phyloP scores from a whole-genome alignment of 2,329 filamentous ascomycete species.

The Cadophora gregata region DNA sequence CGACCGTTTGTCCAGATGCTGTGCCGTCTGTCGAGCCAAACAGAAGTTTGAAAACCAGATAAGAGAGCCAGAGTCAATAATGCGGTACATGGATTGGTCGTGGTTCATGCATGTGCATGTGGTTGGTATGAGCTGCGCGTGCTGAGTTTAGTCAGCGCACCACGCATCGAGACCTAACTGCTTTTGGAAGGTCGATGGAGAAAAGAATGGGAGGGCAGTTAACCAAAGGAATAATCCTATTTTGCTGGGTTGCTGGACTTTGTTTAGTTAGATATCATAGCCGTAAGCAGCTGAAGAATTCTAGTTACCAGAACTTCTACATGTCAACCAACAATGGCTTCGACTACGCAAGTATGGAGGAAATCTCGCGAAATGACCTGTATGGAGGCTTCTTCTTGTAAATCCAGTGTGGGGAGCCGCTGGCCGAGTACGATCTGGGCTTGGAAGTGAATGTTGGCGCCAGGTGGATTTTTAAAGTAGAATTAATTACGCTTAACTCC shows the following conservation, averaged over 20 bases:
- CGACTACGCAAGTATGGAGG: too few relatives aligned
- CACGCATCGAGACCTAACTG: neutral
- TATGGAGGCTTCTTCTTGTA: too few relatives aligned
- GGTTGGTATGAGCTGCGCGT: neutral
- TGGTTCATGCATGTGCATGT: neutral
- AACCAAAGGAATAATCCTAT: neutral
- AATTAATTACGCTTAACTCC: too few relatives aligned
- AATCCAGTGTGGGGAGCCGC: neutral
- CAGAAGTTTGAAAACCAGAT: neutral
- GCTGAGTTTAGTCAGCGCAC: neutral
- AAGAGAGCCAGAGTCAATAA: neutral
- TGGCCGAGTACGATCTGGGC: conserved; percentile 10
- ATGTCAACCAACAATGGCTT: too few relatives aligned
- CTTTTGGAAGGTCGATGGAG: neutral
- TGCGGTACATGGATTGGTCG: neutral
- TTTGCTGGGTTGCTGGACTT: neutral
- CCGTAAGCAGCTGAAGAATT: too few relatives aligned
- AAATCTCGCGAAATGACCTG: too few relatives aligned
- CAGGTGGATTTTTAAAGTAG: neutral
- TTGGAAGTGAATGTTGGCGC: neutral
- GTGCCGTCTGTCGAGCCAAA: neutral
- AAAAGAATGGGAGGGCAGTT: neutral
- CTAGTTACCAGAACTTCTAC: neutral
- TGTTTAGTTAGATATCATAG: too few relatives aligned
- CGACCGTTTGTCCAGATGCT: neutral